phyloP scores from a whole-genome alignment of 495 filamentous ascomycete species.

The Podospora tetraspora region DNA sequence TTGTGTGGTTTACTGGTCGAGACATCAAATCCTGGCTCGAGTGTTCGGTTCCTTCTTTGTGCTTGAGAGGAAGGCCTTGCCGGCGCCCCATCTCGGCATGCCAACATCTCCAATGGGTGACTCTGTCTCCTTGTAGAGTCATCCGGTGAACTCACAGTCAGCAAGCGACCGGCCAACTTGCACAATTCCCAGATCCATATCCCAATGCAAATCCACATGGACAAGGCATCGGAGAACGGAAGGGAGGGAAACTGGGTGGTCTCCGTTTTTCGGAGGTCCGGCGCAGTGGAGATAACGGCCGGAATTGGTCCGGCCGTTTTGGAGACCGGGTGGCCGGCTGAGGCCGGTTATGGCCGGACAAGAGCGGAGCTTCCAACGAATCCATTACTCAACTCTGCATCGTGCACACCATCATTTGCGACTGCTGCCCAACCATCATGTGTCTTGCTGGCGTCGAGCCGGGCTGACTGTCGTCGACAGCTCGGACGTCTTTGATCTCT shows the following conservation, averaged over 20 bases:
- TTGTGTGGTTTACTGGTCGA: no score
- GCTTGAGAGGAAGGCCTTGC: background rate
- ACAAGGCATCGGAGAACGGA: background rate
- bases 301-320: slow-evolving; percentile 32
- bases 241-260: background rate
- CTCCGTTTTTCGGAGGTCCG: slow-evolving; percentile 7
- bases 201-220: background rate
- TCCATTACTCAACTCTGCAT: slow-evolving; percentile 23
- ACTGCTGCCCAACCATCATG: background rate
- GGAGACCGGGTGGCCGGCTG: slow-evolving; percentile 21
- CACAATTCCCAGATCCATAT: background rate
- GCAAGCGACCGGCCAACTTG: background rate
- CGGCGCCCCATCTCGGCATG: background rate
- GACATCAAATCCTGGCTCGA: no score
- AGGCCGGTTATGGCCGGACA: slow-evolving; percentile 35
- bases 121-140: background rate
- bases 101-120: background rate
- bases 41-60: no score
- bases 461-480: background rate
- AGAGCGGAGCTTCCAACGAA: slow-evolving; percentile 19
- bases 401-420: background rate
- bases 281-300: slow-evolving; percentile 20
- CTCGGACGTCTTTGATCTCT: background rate
- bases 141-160: background rate
- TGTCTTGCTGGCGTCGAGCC: background rate